These are phyloP conservation scores for Hysterium pulicare DNA, from an alignment of 2,329 filamentous ascomycete species.

Conservation along the genomic window DNA sequence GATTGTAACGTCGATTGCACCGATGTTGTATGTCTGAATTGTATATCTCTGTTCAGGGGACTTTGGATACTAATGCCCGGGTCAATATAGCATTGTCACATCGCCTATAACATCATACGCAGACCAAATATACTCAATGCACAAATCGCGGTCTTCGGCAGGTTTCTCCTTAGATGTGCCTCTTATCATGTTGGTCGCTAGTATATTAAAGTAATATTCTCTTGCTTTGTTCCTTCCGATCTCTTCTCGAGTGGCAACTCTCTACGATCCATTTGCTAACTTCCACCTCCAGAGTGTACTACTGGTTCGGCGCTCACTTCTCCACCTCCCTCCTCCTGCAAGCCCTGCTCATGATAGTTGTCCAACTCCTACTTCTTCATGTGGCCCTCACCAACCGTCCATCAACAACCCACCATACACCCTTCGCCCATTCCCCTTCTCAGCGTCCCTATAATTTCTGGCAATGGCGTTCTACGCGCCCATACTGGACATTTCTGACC, in stretches of 20 bases:
- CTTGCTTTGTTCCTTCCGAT: conserved; percentile 2
- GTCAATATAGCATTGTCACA: conserved; percentile 50
- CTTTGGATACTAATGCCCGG: conserved; percentile 6
- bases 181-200: conserved; percentile 64
- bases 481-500: conserved; percentile 76
- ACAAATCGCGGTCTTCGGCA: conserved; percentile 56
- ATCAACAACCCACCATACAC: conserved; percentile 42
- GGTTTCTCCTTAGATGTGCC: conserved; percentile 67
- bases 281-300: conserved; percentile 51
- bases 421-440: conserved; percentile 55
- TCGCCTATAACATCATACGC: conserved; percentile 64
- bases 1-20: conserved; percentile 35
- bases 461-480: conserved; percentile 73
- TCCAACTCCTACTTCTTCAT: conserved; percentile 58
- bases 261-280: neutral
- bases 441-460: conserved; percentile 73
- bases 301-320: conserved; percentile 63
- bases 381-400: conserved; percentile 58
- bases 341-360: conserved; percentile 57
- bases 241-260: neutral
- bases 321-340: conserved; percentile 58
- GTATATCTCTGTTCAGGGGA: neutral
- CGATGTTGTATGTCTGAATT: conserved; percentile 32
- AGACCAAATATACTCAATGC: conserved; percentile 64
- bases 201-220: conserved; percentile 55